Conservation (phyloP, 306 rosid genomes). For the Hylodesmum podocarpum region DNA sequence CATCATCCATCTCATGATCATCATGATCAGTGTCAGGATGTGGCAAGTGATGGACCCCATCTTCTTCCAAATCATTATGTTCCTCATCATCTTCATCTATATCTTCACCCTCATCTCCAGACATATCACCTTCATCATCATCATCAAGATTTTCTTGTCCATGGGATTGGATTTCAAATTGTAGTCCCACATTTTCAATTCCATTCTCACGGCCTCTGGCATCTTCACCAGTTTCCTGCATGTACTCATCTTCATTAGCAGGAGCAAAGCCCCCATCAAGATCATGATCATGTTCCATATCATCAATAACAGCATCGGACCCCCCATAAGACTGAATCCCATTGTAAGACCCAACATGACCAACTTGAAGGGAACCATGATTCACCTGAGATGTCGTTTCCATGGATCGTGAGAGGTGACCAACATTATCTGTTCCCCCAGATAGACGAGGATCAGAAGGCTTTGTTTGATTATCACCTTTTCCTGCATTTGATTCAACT, state of each 20-base stretch:
- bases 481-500: constrained; percentile 62
- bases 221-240: constrained; percentile 84
- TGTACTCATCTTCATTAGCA: constrained; percentile 72
- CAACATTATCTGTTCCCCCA: constrained; percentile 50
- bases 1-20: constrained; percentile 92
- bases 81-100: constrained; percentile 78
- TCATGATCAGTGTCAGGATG: constrained; percentile 94
- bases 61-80: constrained; percentile 86
- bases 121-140: constrained; percentile 95
- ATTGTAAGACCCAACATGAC: constrained; percentile 60
- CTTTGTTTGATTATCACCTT: constrained; percentile 63
- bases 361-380: constrained; percentile 58
- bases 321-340: constrained; percentile 72
- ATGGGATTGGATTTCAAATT: constrained; percentile 77
- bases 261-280: constrained; percentile 72
- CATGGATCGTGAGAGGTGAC: constrained; percentile 56
- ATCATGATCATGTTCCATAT: constrained; percentile 98
- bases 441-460: constrained; percentile 61
- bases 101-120: constrained; percentile 91
- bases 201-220: constrained; percentile 66
- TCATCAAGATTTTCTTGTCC: constrained; percentile 78
- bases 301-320: constrained; percentile 89
- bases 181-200: constrained; percentile 62
- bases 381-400: constrained; percentile 66
- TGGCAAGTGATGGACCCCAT: constrained; percentile 84